A percentile compares a stretch with the other conserved stretches of the same genome.
phyloP scores from a whole-genome alignment of 2,329 filamentous ascomycete species.

The Alternaria ventricosa region DNA sequence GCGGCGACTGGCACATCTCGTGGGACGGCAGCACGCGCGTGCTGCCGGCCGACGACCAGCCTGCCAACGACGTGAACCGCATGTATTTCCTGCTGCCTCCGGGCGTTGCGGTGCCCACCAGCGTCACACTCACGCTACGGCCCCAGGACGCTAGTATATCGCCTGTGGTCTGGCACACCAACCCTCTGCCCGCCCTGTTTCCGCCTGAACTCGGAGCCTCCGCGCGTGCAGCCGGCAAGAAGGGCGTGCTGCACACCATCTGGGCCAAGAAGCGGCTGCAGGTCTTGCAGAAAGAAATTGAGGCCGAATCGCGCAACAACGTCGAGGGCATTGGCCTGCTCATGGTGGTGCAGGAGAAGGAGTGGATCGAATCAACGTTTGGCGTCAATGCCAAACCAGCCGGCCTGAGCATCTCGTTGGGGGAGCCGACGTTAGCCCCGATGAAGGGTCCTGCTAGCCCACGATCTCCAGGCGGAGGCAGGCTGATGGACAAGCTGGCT shows the following conservation, averaged over 20 bases:
- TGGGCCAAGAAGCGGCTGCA: slow-evolving; percentile 86
- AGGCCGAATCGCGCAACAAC: slow-evolving; percentile 73
- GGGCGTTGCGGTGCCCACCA: slow-evolving; percentile 72
- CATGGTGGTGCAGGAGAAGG: slow-evolving; percentile 82
- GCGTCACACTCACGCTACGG: slow-evolving; percentile 68
- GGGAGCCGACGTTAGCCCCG: slow-evolving; percentile 47
- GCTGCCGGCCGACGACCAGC: slow-evolving; percentile 68
- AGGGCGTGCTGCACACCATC: slow-evolving; percentile 85
- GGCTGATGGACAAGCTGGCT: slow-evolving; percentile 78
- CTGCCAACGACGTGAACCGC: slow-evolving; percentile 61
- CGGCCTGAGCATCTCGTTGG: slow-evolving; percentile 47
- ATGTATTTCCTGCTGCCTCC: slow-evolving; percentile 84
- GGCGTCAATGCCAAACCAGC: slow-evolving; percentile 60
- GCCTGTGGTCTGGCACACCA: slow-evolving; percentile 65
- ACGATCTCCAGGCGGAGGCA: slow-evolving; percentile 67
- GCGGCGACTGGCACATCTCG: slow-evolving; percentile 74
- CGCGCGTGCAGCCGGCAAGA: slow-evolving; percentile 70
- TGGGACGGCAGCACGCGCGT: slow-evolving; percentile 83
- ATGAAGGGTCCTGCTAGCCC: slow-evolving; percentile 66
- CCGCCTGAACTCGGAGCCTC: slow-evolving; percentile 74
- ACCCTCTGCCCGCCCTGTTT: slow-evolving; percentile 87
- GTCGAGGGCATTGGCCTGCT: slow-evolving; percentile 81
- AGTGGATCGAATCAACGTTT: slow-evolving; percentile 87
- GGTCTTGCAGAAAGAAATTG: slow-evolving; percentile 78
- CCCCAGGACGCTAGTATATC: slow-evolving; percentile 53